Evolutionary conservation across 2,329 filamentous ascomycete species (phyloP).

Genomic region (Colletotrichum navitas): DNA sequence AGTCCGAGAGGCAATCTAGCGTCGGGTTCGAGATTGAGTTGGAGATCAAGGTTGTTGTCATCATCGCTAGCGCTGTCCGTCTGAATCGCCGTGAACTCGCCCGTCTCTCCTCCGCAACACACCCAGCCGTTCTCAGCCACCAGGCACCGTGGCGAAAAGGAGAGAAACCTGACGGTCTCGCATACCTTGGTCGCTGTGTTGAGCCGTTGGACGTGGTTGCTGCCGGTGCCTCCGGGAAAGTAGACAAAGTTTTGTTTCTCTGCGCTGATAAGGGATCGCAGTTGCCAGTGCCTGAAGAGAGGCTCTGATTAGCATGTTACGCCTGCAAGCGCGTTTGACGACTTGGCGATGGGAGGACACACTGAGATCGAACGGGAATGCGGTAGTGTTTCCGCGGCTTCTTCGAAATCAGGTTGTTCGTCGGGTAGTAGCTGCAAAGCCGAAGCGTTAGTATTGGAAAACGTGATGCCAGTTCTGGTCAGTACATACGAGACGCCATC

Average conservation of each 20-base stretch:
- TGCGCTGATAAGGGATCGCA: conserved; percentile 90
- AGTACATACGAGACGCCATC: conserved; percentile 42
- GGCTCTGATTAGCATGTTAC: conserved; percentile 21
- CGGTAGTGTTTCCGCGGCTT: conserved; percentile 76
- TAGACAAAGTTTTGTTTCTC: conserved; percentile 83
- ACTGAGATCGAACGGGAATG: conserved; percentile 75
- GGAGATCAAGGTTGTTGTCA: conserved; percentile 45
- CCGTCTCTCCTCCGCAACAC: conserved; percentile 88
- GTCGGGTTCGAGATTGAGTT: conserved; percentile 51
- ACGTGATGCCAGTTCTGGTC: conserved; percentile 2
- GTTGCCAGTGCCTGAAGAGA: conserved; percentile 79
- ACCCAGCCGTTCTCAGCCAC: conserved; percentile 90
- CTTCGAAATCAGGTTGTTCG: conserved; percentile 72
- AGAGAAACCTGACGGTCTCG: conserved; percentile 78
- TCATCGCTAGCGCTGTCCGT: conserved; percentile 60
- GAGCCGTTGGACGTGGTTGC: conserved; percentile 74
- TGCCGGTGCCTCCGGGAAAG: conserved; percentile 82
- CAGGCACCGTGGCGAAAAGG: conserved; percentile 84
- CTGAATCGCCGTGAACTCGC: conserved; percentile 86
- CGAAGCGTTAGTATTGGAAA: conserved; percentile 21
- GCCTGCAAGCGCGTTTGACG: conserved; percentile 17
- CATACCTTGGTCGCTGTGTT: conserved; percentile 77
- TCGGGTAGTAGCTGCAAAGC: conserved; percentile 69
- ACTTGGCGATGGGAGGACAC: conserved; percentile 18
- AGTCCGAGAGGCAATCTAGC: conserved; percentile 48